A percentile compares a stretch with the other conserved stretches of the same genome.
phyloP scores from a whole-genome alignment of 2,329 filamentous ascomycete species.

The Botrytis deweyae region DNA sequence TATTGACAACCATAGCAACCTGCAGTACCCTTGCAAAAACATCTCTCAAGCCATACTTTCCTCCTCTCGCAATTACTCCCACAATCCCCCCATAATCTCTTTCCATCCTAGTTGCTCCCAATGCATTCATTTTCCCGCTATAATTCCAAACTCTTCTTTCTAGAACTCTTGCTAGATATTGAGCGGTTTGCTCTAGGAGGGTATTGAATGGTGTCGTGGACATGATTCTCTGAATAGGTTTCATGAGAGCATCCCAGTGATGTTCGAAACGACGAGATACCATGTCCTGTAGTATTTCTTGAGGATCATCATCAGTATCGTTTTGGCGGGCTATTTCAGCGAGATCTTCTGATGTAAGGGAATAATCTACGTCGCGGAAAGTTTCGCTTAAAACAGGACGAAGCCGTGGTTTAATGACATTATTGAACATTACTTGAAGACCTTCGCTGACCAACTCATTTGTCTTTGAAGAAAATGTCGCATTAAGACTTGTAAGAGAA shows the following conservation, averaged over 20 bases:
- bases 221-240: conserved; percentile 80
- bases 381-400: conserved; percentile 82
- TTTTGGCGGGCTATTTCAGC: conserved; percentile 54
- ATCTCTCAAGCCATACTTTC: conserved; percentile 75
- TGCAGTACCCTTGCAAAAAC: conserved; percentile 74
- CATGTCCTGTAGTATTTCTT: conserved; percentile 56
- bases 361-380: conserved; percentile 90
- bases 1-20: conserved; percentile 82
- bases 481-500: conserved; percentile 66
- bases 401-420: conserved; percentile 81
- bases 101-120: conserved; percentile 81
- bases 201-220: conserved; percentile 73
- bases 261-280: conserved; percentile 79
- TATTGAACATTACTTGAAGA: conserved; percentile 80
- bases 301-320: conserved; percentile 47
- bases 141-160: conserved; percentile 87
- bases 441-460: conserved; percentile 81
- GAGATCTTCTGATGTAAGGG: conserved; percentile 61
- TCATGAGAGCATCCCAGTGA: conserved; percentile 82
- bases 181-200: conserved; percentile 51
- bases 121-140: conserved; percentile 70
- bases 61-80: conserved; percentile 61
- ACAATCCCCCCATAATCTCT: conserved; percentile 79
- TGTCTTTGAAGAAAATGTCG: conserved; percentile 73
- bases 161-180: conserved; percentile 53